phyloP scores from a whole-genome alignment of 345 rosid species.

The Fremontodendron californicum region DNA sequence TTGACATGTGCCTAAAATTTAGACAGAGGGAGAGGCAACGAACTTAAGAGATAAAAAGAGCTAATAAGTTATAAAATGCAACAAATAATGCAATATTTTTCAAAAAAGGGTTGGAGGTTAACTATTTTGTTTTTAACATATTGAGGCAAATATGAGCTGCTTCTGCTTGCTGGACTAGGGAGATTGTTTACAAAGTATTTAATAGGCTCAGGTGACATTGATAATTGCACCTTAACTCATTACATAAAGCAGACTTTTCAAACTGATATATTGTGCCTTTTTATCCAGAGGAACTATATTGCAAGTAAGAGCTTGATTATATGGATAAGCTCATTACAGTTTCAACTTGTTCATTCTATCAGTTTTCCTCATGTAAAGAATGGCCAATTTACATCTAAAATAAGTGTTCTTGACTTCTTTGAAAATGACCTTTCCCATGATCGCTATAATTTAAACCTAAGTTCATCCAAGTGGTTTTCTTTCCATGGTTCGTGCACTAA shows the following conservation, averaged over 20 bases:
- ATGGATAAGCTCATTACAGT: not conserved
- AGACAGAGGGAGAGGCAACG: not conserved
- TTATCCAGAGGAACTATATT: too few species aligned
- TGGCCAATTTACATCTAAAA: too few species aligned
- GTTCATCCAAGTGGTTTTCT: constrained; percentile 1
- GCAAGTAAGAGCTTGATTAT: not conserved
- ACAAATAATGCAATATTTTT: not conserved
- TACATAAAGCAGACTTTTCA: too few species aligned
- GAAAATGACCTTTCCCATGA: not conserved
- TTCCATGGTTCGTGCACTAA: not conserved
- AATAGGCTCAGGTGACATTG: too few species aligned
- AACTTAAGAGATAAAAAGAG: constrained; percentile 5
- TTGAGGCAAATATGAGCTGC: not conserved
- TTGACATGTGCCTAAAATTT: constrained; percentile 43
- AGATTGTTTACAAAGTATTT: too few species aligned
- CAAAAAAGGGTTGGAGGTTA: not conserved
- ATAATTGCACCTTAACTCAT: too few species aligned
- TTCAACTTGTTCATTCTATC: not conserved
- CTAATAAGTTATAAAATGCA: not conserved
- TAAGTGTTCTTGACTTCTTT: not conserved
- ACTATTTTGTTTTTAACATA: not conserved
- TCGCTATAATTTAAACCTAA: not conserved
- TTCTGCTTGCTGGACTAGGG: too few species aligned
- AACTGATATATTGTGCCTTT: too few species aligned
- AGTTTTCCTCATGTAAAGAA: too few species aligned